These are phyloP conservation scores for Cafeteria roenbergensis DNA, from an alignment of 108 stramenopile genomes.

Conservation along the genomic window DNA sequence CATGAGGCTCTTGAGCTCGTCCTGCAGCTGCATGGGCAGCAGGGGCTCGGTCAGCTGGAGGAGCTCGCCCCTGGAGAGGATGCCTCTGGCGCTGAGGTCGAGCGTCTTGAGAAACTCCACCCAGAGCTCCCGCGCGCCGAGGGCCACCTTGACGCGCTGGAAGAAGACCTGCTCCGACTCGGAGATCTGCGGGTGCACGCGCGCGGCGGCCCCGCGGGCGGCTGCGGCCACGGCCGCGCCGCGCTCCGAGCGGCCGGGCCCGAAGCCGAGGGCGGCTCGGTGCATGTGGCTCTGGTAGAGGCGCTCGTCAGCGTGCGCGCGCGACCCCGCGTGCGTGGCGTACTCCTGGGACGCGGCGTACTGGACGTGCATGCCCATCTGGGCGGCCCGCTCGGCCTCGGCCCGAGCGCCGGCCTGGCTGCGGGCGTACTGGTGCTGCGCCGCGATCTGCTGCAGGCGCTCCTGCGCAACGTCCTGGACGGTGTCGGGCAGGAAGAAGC, in stretches of 20 bases:
- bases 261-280: not conserved
- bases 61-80: conserved; percentile 73
- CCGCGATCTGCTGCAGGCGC: conserved; percentile 64
- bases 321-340: no score
- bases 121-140: conserved; percentile 71
- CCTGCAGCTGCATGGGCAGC: no score
- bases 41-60: conserved; percentile 58
- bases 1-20: conserved; percentile 82
- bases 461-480: conserved; percentile 88
- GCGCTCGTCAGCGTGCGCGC: no score
- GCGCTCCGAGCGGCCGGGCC: conserved; percentile 12
- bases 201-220: conserved; percentile 9
- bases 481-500: conserved; percentile 94
- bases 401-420: conserved; percentile 20
- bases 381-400: no score
- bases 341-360: no score
- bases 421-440: conserved; percentile 35
- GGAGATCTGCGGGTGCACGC: conserved; percentile 17
- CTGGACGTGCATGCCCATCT: no score
- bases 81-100: conserved; percentile 80
- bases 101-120: conserved; percentile 82
- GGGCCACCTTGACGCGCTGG: conserved; percentile 62
- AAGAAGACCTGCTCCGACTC: conserved; percentile 54
- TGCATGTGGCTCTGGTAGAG: conserved; percentile 25
- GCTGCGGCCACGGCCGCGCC: conserved; percentile 5